Percentiles rank a stretch among this genome's conserved stretches.
phyloP scores from a whole-genome alignment of 306 rosid genomes.

The Cucurbita maxima region DNA sequence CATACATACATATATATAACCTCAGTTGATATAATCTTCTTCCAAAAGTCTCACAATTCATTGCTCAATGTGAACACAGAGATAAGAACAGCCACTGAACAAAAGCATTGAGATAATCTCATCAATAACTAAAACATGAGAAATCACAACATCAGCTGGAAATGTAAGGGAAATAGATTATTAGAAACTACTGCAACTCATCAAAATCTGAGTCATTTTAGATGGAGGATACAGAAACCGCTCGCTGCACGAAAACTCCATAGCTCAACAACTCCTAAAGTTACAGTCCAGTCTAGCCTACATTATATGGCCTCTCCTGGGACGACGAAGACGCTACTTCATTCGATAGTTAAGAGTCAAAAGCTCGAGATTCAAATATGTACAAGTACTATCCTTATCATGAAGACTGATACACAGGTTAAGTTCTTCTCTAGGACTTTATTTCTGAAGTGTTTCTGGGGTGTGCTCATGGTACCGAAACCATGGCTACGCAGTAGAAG shows the following conservation, averaged over 20 bases:
- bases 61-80: not conserved
- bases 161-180: not conserved
- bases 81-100: not conserved
- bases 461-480: slow-evolving; percentile 7
- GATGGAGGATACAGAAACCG: not conserved
- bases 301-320: not conserved
- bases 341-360: slow-evolving; percentile 1
- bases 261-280: not conserved
- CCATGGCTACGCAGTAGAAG: slow-evolving; percentile 4
- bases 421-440: not conserved
- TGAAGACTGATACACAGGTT: slow-evolving; percentile 2
- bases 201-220: not conserved
- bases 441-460: slow-evolving; percentile 7
- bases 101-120: not conserved
- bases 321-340: not conserved
- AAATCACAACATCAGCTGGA: not conserved
- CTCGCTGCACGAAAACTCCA: not conserved
- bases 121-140: not conserved
- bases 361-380: slow-evolving; percentile 1
- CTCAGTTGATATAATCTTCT: not conserved
- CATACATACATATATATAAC: not conserved
- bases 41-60: not conserved
- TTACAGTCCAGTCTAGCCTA: not conserved
- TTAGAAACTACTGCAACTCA: not conserved
- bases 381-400: not conserved